Base-by-base conservation (phyloP, 495 filamentous ascomycete species). In the Podospora comata region DNA sequence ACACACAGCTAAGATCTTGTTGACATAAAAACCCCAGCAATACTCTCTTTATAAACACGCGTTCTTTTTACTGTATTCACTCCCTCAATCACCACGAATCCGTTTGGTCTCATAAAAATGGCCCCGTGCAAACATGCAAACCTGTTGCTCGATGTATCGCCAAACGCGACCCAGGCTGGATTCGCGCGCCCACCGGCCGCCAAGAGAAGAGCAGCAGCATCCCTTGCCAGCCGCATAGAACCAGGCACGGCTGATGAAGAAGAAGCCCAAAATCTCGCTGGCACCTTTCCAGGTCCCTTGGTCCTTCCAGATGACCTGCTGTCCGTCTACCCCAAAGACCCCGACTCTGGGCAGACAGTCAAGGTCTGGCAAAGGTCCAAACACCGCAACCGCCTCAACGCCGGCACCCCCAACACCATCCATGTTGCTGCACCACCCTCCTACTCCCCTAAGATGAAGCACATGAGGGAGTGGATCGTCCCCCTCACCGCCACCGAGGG, bases 241-340 rank as follows among this genome's bases (percentile, higher is more conserved):
- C 63, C 72, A 3, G 65, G 30, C 16, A 65, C 66, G 0, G 65
- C 62, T 3, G 44, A 28, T 0, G 48, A 71, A 7, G 23, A 28
- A 18, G 23, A 61, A 13, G 26, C 27, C 28, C 5, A 30, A 13
- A n/a, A 9, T 3, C 27, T 60, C 4, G 69, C 68, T 9, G 65
- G 62, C 27, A 73, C 79, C 4, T 91, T 89, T 72, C 89, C 86
- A 0, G 87, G 80, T 0, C 88, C 88, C 0, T 74, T 91, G 15
- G 73, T 90, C 1, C 76, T 91, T 0, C 89, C 89, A 1, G 78
- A 77, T 6, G 88, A 91, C 72, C 85, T 87, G 28, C 82, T 91
- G 1, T 76, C 82, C 4, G 71, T 76, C 15, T 85, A 90, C 68
- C 83, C 85, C 7, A 77, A 82, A 2, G 83, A 82, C 59, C 82